Base-by-base conservation (phyloP, 768 basidiomycete species). In the Hericium coralloides region DNA sequence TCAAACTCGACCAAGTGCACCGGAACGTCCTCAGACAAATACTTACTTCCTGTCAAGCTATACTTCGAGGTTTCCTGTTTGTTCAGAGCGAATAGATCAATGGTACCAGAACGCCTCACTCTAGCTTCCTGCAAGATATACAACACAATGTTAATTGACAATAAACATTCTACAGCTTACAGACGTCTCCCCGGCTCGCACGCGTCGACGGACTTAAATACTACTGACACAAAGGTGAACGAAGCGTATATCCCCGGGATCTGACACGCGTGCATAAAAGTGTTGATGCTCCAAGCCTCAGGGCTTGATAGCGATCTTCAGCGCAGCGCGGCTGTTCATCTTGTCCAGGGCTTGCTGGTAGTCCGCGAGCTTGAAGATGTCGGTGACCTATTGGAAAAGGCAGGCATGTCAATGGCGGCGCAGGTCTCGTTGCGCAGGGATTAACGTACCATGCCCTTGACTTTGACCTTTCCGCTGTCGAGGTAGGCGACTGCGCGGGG, bases 401-500 rank as follows among this genome's bases (percentile, higher is more conserved):
- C n/a, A 26, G 38, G 60, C 31, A 55, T 31, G 15, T 12, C 31
- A 31, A 53, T 17, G 12, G 14, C 38, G 36, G 45, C 12, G 41
- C 12, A 25, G 49, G n/a, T 22, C 9, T 15, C 43, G 20, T 22
- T 49, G 12, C 23, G 17, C 22, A 43, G 26, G 4, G 18, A 1
- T 3, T 39, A 2, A 59, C 71, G 77, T 25, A 89, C 86, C 76
- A 92, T 88, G n/a, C 87, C 89, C 68, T 86, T 84, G 22, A 87
- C 80, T 55, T 76, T 86, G 64, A 94, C 76, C 73, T 92, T 93
- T 7, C 89, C 89, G 60, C 83, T 82, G 64, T 95, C 92, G 18
- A 95, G 82, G 68, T 94, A 94, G 12, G 84, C 88, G 38, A 95
- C 83, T 2, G 92, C 91, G 5, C 92, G 84, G 47, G 92, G 90